Conservation (phyloP, 2,329 filamentous ascomycete genomes). For the Ascochyta fabae region DNA sequence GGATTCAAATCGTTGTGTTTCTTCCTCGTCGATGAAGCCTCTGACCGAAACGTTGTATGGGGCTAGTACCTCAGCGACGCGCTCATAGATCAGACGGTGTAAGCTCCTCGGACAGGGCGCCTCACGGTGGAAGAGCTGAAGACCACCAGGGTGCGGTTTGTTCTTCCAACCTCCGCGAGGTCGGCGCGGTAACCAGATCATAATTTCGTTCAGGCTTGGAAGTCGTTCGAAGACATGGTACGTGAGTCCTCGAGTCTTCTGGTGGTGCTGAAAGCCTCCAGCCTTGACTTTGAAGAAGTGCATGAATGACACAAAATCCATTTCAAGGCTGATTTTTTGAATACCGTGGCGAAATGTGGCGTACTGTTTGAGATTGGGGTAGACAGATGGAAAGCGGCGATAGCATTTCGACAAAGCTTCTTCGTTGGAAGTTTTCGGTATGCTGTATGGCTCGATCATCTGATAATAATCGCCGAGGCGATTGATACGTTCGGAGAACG, state of each 20-base stretch:
- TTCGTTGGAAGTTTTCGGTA: conserved; percentile 13
- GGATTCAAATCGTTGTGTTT: conserved; percentile 18
- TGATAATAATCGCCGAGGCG: conserved; percentile 25
- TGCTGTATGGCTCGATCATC: conserved; percentile 16
- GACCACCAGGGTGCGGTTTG: background rate
- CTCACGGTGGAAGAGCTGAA: conserved; percentile 26
- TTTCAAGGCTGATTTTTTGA: conserved; percentile 26
- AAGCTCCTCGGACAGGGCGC: conserved; percentile 31
- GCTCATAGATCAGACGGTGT: conserved; percentile 36
- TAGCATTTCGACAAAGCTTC: conserved; percentile 21
- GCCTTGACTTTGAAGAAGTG: conserved; percentile 38
- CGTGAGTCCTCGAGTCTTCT: background rate
- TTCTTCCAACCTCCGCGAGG: conserved; percentile 14
- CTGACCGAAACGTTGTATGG: conserved; percentile 17
- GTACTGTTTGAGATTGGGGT: conserved; percentile 31
- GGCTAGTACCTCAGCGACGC: conserved; percentile 24
- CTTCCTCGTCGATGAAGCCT: conserved; percentile 30
- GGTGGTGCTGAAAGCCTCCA: conserved; percentile 19
- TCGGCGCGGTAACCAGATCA: conserved; percentile 24
- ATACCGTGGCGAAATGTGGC: conserved; percentile 36
- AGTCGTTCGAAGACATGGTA: conserved; percentile 32
- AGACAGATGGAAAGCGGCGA: conserved; percentile 23
- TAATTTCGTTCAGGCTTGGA: conserved; percentile 30
- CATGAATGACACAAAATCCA: conserved; percentile 28
- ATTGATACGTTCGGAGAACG: conserved; percentile 14